These are phyloP conservation scores for Globisporangium okanoganense DNA, from an alignment of 352 stramenopile species.

Conservation along the genomic window DNA sequence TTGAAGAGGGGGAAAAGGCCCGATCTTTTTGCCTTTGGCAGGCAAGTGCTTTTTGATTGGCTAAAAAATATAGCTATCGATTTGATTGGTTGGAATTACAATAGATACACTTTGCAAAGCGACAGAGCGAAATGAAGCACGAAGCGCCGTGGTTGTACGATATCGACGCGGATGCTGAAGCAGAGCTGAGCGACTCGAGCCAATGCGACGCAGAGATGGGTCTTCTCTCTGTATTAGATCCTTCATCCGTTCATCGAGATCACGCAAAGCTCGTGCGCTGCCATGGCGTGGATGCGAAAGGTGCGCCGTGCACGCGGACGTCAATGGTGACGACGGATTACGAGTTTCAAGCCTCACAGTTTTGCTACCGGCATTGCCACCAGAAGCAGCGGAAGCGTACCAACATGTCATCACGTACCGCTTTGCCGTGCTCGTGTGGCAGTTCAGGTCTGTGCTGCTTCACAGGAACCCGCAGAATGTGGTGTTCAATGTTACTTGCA, in stretches of 20 bases:
- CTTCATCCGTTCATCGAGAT: background rate
- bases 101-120: slow-evolving; percentile 4
- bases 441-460: background rate
- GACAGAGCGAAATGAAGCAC: background rate
- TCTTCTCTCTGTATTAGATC: background rate
- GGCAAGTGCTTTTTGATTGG: background rate
- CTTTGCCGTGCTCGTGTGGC: background rate
- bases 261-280: slow-evolving; percentile 8
- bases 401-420: background rate
- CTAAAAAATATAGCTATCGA: background rate
- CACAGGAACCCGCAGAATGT: background rate
- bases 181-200: background rate
- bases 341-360: background rate
- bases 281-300: slow-evolving; percentile 4
- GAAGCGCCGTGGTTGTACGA: slow-evolving; percentile 17
- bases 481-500: slow-evolving; percentile 5
- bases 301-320: slow-evolving; percentile 13
- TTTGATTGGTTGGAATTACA: background rate
- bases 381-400: background rate
- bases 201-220: background rate
- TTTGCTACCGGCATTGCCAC: slow-evolving; percentile 13
- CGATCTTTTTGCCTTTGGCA: background rate
- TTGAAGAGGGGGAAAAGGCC: background rate
- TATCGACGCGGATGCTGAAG: background rate
- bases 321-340: background rate